These are phyloP conservation scores for Aspergillus aculeatus DNA, from an alignment of 2,329 filamentous ascomycete species.

Conservation along the genomic window DNA sequence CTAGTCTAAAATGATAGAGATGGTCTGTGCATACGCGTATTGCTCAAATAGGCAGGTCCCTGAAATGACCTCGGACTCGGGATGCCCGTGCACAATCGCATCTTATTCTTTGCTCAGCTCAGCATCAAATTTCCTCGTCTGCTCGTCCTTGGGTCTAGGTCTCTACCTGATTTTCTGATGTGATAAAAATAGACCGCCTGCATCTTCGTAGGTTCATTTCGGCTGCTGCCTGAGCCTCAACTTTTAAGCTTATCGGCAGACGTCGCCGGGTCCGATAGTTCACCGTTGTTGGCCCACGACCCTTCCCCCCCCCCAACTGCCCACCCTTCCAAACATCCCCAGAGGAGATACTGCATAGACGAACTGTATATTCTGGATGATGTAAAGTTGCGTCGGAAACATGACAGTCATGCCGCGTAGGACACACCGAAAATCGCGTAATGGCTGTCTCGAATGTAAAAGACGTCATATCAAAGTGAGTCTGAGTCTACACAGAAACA, in stretches of 20 bases:
- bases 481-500: not conserved
- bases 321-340: not conserved
- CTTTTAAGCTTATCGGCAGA: not conserved
- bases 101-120: not conserved
- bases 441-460: constrained; percentile 41
- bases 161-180: not conserved
- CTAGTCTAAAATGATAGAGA: not conserved
- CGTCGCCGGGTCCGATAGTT: not conserved
- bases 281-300: constrained; percentile 10
- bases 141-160: not conserved
- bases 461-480: constrained; percentile 40
- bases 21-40: constrained; percentile 25
- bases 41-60: not conserved
- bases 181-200: constrained; percentile 46
- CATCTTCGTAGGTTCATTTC: constrained; percentile 55
- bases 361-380: not conserved
- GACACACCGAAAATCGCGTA: constrained; percentile 40
- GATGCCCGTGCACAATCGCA: not conserved
- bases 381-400: not conserved
- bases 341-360: not conserved
- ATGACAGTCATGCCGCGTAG: constrained; percentile 20
- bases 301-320: constrained; percentile 1
- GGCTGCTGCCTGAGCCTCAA: not conserved
- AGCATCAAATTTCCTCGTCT: not conserved
- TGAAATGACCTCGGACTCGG: not conserved